Percentiles rank a stretch among this genome's conserved stretches.
phyloP scores from a whole-genome alignment of 2,329 filamentous ascomycete genomes.

The Thermomyces lanuginosus region DNA sequence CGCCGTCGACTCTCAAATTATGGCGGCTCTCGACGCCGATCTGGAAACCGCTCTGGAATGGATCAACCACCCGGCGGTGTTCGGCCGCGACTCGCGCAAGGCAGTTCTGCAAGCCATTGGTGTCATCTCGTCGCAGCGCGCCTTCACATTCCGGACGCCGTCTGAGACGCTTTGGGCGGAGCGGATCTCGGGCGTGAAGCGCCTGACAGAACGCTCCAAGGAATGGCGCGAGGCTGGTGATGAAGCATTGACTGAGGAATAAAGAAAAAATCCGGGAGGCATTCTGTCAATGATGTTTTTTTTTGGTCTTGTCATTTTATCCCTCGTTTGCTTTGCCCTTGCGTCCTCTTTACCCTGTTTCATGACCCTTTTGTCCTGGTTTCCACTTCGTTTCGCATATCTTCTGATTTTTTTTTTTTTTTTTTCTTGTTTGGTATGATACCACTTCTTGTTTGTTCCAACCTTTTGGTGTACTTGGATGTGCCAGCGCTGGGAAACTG shows the following conservation, averaged over 20 bases:
- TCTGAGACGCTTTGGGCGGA: conserved; percentile 81
- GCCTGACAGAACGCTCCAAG: conserved; percentile 64
- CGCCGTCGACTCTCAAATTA: conserved; percentile 70
- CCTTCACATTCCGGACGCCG: conserved; percentile 80
- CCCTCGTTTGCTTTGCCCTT: not conserved
- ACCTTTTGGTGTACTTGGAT: no score
- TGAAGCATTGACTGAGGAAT: conserved; percentile 48
- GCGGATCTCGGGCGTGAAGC: conserved; percentile 64
- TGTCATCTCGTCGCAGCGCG: conserved; percentile 85
- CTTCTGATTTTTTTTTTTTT: conserved; percentile 4
- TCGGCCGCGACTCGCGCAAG: conserved; percentile 84
- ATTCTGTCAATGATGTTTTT: not conserved
- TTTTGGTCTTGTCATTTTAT: not conserved
- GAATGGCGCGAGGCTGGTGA: conserved; percentile 83
- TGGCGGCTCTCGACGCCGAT: conserved; percentile 76
- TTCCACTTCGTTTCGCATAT: conserved; percentile 4
- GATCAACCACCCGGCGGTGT: conserved; percentile 94
- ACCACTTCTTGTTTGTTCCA: no score
- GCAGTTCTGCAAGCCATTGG: conserved; percentile 92
- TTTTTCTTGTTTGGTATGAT: conserved; percentile 18
- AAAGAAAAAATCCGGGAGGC: no score
- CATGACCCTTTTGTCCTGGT: not conserved
- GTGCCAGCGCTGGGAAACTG: no score
- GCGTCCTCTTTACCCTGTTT: not conserved
- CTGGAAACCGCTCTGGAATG: conserved; percentile 83